These are phyloP conservation scores for Colletotrichum sp. DNA, from an alignment of 2,329 filamentous ascomycete genomes.

Conservation along the genomic window DNA sequence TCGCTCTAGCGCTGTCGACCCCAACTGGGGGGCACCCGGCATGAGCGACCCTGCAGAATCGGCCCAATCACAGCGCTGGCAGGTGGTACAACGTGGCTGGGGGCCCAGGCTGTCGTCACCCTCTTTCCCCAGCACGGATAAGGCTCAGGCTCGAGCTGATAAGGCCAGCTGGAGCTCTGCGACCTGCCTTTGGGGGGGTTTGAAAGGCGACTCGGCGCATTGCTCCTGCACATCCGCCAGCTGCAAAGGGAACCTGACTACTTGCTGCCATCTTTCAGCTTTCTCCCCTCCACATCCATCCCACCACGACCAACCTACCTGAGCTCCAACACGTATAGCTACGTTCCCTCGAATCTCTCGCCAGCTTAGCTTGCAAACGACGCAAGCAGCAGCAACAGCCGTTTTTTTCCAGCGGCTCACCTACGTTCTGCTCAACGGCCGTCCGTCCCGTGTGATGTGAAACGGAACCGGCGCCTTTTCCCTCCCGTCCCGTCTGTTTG, in stretches of 20 bases:
- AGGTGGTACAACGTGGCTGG: slow-evolving; percentile 4
- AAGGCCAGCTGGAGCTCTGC: slow-evolving; percentile 18
- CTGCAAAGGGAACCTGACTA: not conserved
- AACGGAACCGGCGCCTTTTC: slow-evolving; percentile 10
- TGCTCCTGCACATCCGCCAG: not conserved
- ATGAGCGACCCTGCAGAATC: not conserved
- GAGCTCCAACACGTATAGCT: not conserved
- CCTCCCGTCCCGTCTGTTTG: not conserved
- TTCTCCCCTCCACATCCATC: not conserved
- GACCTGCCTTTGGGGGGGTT: not conserved
- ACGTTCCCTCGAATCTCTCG: not conserved
- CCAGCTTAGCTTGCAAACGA: not conserved
- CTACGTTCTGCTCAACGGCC: not conserved
- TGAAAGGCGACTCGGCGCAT: not conserved
- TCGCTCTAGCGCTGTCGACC: not conserved
- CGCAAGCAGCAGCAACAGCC: not conserved
- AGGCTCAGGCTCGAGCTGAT: slow-evolving; percentile 16
- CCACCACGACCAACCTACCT: not conserved
- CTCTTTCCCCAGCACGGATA: slow-evolving; percentile 18
- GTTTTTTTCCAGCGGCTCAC: not conserved
- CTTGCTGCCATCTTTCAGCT: not conserved
- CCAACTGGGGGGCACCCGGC: not conserved
- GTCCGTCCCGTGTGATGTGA: slow-evolving; percentile 19
- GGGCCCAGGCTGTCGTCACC: slow-evolving; percentile 19
- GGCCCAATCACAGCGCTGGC: not conserved